Percentiles rank a stretch among this genome's conserved stretches.
phyloP scores from a whole-genome alignment of 2,329 filamentous ascomycete genomes.

The Venturia pyrina region DNA sequence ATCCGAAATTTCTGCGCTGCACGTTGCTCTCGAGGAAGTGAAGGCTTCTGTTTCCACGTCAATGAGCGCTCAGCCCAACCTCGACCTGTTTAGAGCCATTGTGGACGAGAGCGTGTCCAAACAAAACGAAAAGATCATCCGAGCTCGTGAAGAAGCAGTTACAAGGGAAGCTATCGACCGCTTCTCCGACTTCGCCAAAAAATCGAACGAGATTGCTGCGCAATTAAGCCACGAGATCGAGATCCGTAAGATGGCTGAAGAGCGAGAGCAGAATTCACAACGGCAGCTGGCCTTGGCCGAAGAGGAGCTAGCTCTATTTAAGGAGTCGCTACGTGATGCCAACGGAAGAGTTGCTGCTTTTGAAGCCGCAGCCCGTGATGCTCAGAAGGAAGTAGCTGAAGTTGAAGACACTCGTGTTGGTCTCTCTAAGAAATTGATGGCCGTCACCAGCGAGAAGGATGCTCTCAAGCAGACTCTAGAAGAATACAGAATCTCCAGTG shows the following conservation, averaged over 20 bases:
- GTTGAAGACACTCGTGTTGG: conserved; percentile 31
- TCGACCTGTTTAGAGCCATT: conserved; percentile 23
- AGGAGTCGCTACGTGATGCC: conserved; percentile 33
- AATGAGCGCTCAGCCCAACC: background rate
- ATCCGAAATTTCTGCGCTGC: background rate
- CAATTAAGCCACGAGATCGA: conserved; percentile 31
- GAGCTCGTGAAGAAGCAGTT: conserved; percentile 27
- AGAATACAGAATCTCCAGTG: conserved; percentile 52
- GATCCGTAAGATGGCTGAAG: conserved; percentile 32
- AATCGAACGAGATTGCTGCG: conserved; percentile 24
- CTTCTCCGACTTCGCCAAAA: conserved; percentile 26
- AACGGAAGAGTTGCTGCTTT: conserved; percentile 31
- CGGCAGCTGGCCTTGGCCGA: conserved; percentile 38
- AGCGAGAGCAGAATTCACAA: conserved; percentile 33
- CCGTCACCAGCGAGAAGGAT: conserved; percentile 49
- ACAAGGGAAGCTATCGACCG: conserved; percentile 22
- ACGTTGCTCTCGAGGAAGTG: conserved; percentile 8
- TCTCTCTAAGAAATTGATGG: conserved; percentile 41
- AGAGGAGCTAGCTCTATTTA: conserved; percentile 37
- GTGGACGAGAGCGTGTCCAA: conserved; percentile 25
- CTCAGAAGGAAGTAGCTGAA: conserved; percentile 18
- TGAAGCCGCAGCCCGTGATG: conserved; percentile 16
- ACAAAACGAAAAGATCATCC: conserved; percentile 17
- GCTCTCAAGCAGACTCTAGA: conserved; percentile 51
- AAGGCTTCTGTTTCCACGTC: background rate